These are phyloP conservation scores for Trifolium subterraneum DNA, from an alignment of 306 rosid genomes.

Conservation along the genomic window DNA sequence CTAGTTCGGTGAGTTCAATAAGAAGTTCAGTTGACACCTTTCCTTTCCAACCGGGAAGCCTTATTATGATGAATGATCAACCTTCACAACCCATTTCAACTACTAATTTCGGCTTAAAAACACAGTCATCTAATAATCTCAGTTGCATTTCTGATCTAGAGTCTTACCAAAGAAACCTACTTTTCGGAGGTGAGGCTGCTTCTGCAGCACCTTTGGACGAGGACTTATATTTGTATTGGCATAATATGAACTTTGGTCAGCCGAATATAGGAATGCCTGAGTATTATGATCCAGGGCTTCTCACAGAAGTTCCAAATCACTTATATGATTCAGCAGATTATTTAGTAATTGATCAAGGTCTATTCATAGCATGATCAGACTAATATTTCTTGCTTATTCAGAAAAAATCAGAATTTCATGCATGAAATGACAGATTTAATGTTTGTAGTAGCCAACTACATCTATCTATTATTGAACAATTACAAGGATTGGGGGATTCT, in stretches of 20 bases:
- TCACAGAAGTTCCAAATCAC: conserved; percentile 62
- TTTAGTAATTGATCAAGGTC: conserved; percentile 72
- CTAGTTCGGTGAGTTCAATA: conserved; percentile 50
- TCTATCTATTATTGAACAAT: conserved; percentile 38
- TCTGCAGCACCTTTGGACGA: conserved; percentile 60
- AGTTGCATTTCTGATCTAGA: conserved; percentile 61
- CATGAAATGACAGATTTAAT: conserved; percentile 49
- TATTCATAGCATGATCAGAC: conserved; percentile 66
- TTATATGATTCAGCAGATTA: conserved; percentile 72
- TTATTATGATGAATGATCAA: conserved; percentile 49
- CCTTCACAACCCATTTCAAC: conserved; percentile 56
- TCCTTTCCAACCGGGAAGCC: conserved; percentile 56
- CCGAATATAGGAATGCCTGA: conserved; percentile 61
- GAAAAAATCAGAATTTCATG: conserved; percentile 25
- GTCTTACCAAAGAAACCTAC: conserved; percentile 54
- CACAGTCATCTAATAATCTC: conserved; percentile 56
- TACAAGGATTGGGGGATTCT: conserved; percentile 58
- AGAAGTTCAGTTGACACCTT: conserved; percentile 52
- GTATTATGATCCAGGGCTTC: conserved; percentile 61
- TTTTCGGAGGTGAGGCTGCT: conserved; percentile 54
- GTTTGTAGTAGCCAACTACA: conserved; percentile 46
- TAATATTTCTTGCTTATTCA: conserved; percentile 40
- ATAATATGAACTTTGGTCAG: conserved; percentile 58
- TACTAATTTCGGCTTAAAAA: conserved; percentile 51
- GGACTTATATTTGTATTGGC: conserved; percentile 61